Base-by-base conservation (phyloP, 1,284 basidiomycete genomes). In the Trichosporon sp. region DNA sequence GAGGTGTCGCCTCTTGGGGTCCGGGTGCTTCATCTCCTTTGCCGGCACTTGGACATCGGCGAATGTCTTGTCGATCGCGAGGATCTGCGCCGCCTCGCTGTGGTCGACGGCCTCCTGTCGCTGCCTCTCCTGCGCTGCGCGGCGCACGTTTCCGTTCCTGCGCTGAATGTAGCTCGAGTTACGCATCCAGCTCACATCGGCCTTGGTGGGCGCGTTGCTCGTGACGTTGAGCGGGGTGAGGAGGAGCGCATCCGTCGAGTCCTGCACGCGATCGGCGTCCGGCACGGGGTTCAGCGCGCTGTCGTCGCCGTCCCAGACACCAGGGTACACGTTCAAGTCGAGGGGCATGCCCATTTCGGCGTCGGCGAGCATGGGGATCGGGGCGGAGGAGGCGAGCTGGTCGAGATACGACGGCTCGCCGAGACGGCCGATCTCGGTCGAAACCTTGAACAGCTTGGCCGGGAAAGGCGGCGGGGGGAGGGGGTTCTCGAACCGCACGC, bases 301-400 rank as follows among this genome's bases (percentile, higher is more conserved):
- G 81, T 91, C 90, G 77, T 90, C 88, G 63, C 92, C 91, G 68
- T 92, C 90, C 92, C 93, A 94, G 19, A 93, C 84, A 43, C 89
- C 91, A 65, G 92, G 90, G 87, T 90, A 95, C 72, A 88, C 87
- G 26, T 91, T 91, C 65, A 96, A 84, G 80, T 97, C 92, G 26
- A 98, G 84, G 0, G 94, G 94, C 93, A 98, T 96, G 1, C 95
- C 95, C 78, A 91, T 91, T 81, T 98, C 95, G 1, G 92, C 91
- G 78, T 98, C 95, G 0, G 96, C 91, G 72, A 97, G 91, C 92
- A 98, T 94, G 0, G 95, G 94, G 10, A 96, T 82, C 0, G 91
- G 91, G 5, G 90, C 89, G 64, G 92, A 91, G 66, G 90, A 89
- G 1, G 92, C 91, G 56, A 97, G 85, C 19, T 90, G 87, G 74